Percentiles rank a stretch among this genome's conserved stretches.
phyloP scores from a whole-genome alignment of 2,329 filamentous ascomycete genomes.

The Diplodia scrobiculata region DNA sequence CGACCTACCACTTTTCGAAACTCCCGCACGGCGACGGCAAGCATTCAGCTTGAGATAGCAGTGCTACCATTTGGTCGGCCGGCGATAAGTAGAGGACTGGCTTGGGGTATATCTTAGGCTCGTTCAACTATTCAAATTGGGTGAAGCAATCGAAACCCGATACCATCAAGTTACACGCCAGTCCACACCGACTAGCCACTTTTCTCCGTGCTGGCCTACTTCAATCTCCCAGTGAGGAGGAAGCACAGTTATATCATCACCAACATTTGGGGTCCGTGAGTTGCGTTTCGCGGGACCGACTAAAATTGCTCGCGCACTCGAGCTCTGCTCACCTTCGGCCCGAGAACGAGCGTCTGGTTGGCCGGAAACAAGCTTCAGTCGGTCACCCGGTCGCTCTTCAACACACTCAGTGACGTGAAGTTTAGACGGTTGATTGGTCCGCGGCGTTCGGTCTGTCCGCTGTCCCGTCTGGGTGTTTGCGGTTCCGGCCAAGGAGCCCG shows the following conservation, averaged over 20 bases:
- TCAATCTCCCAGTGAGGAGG: constrained; percentile 49
- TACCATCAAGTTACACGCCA: constrained; percentile 38
- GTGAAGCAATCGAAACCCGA: background rate
- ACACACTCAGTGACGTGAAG: constrained; percentile 30
- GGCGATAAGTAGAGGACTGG: too few species aligned
- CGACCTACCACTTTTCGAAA: too few species aligned
- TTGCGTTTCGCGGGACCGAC: constrained; percentile 37
- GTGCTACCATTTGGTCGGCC: too few species aligned
- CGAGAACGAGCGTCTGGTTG: background rate
- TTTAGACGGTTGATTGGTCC: background rate
- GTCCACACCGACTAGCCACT: constrained; percentile 48
- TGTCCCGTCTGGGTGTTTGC: background rate
- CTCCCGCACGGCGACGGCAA: too few species aligned
- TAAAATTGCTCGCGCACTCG: constrained; percentile 35
- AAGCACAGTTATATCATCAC: constrained; percentile 42
- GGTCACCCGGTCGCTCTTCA: constrained; percentile 5
- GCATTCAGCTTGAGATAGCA: too few species aligned
- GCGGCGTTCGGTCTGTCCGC: background rate
- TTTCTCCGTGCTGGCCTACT: constrained; percentile 36
- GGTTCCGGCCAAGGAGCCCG: background rate
- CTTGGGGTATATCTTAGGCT: background rate
- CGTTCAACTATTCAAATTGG: background rate
- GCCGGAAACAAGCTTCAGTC: constrained; percentile 17
- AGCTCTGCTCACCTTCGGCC: constrained; percentile 13
- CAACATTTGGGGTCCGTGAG: constrained; percentile 33